Conservation (phyloP, 1,284 basidiomycete species). For the Coniophora puteana region DNA sequence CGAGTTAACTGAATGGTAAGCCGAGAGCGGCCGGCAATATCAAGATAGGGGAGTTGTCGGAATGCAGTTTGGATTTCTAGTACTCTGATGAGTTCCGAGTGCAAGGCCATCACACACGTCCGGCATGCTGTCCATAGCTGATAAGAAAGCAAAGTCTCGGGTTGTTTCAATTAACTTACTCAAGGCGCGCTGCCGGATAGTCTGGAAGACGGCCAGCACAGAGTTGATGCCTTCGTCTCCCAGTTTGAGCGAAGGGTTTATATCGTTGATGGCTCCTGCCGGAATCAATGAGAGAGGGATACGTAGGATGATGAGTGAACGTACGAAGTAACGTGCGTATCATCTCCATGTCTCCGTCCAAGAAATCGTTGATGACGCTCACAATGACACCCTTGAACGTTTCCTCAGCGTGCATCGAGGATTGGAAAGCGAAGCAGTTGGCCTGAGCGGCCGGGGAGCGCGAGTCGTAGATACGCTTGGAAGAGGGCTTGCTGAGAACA, state of each 20-base stretch:
- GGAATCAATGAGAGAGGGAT: background rate
- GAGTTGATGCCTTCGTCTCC: constrained; percentile 71
- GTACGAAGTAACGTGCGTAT: constrained; percentile 69
- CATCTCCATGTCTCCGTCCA: constrained; percentile 82
- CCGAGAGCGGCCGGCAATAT: constrained; percentile 73
- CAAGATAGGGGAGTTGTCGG: constrained; percentile 73
- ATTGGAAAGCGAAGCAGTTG: constrained; percentile 50
- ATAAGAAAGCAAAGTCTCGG: constrained; percentile 3
- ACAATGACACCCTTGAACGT: constrained; percentile 74
- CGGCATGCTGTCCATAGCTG: constrained; percentile 56
- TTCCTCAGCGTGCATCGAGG: constrained; percentile 61
- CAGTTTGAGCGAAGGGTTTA: constrained; percentile 65
- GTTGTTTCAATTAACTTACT: constrained; percentile 39
- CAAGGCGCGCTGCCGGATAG: constrained; percentile 63
- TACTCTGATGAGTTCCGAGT: constrained; percentile 67
- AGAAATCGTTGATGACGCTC: constrained; percentile 75
- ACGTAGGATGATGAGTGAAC: constrained; percentile 22
- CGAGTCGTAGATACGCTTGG: constrained; percentile 67
- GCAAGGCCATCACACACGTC: constrained; percentile 71
- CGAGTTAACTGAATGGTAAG: constrained; percentile 76
- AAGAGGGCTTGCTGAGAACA: constrained; percentile 70
- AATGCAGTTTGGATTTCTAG: constrained; percentile 79
- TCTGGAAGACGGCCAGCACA: constrained; percentile 57
- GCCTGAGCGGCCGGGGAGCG: constrained; percentile 41
- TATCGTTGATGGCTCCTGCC: constrained; percentile 66